A percentile compares a stretch with the other conserved stretches of the same genome.
Evolutionary conservation across 1,284 basidiomycete genomes (phyloP).

Genomic region (Inonotus obliquus): DNA sequence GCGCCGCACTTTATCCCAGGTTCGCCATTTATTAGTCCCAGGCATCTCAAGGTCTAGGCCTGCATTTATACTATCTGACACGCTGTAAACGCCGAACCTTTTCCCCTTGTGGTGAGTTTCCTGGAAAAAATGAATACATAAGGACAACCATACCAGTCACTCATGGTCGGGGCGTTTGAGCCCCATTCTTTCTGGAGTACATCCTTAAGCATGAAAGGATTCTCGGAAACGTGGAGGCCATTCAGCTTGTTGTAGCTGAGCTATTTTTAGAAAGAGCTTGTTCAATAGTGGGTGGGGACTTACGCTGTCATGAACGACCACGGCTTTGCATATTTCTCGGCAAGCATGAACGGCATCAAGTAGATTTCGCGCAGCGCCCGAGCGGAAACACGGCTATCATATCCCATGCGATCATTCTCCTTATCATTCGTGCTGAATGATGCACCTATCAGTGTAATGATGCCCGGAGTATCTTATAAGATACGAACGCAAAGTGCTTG

Average conservation of each 20-base stretch:
- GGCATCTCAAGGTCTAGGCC: conserved; percentile 82
- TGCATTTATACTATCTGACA: conserved; percentile 63
- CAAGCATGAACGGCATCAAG: conserved; percentile 80
- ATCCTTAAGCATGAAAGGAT: conserved; percentile 52
- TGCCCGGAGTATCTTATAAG: not conserved
- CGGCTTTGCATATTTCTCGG: conserved; percentile 64
- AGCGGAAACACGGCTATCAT: conserved; percentile 56
- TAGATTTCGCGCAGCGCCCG: conserved; percentile 80
- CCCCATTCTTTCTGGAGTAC: conserved; percentile 76
- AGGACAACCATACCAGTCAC: conserved; percentile 57
- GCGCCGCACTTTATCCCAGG: conserved; percentile 58
- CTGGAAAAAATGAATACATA: not conserved
- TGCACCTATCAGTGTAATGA: conserved; percentile 5
- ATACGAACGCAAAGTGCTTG: conserved; percentile 65
- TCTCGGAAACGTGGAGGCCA: conserved; percentile 70
- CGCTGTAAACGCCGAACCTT: conserved; percentile 67
- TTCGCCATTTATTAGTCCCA: conserved; percentile 65
- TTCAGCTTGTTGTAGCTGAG: conserved; percentile 37
- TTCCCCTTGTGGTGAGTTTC: not conserved
- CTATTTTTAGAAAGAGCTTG: conserved; percentile 13
- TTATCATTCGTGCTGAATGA: conserved; percentile 53
- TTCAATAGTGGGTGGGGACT: not conserved
- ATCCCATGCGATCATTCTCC: conserved; percentile 63
- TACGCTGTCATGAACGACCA: conserved; percentile 73
- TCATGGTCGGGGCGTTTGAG: conserved; percentile 69